Evolutionary conservation across 352 stramenopile species (phyloP).

Genomic region (Phytopythium litorale): DNA sequence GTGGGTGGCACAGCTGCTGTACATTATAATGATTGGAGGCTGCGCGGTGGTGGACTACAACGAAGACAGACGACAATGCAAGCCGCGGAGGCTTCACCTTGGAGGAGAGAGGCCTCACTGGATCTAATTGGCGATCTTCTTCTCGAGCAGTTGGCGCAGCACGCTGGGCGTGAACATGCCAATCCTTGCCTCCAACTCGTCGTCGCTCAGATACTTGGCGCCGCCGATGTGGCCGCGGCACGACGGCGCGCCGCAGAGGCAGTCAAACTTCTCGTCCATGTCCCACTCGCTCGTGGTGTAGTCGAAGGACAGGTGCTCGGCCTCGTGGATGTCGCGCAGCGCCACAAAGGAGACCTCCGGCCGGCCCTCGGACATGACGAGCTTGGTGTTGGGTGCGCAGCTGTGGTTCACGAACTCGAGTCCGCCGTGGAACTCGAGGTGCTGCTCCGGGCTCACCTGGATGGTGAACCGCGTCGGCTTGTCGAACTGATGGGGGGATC

Average conservation of each 20-base stretch:
- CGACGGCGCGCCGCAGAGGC: constrained; percentile 57
- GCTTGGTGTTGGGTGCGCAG: constrained; percentile 79
- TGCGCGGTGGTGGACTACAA: background rate
- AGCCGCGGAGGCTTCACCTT: background rate
- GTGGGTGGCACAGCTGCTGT: background rate
- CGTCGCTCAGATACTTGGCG: constrained; percentile 75
- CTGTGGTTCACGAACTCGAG: constrained; percentile 89
- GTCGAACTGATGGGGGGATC: constrained; percentile 20
- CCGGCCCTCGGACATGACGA: constrained; percentile 74
- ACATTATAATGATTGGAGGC: constrained; percentile 1
- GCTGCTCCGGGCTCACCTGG: constrained; percentile 68
- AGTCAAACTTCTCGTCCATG: constrained; percentile 91
- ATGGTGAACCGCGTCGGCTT: constrained; percentile 82
- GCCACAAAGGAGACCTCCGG: constrained; percentile 74
- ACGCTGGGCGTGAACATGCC: constrained; percentile 74
- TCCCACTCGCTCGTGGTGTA: constrained; percentile 91
- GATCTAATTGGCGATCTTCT: constrained; percentile 42
- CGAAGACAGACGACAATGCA: background rate
- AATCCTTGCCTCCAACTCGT: constrained; percentile 42
- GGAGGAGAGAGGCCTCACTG: background rate
- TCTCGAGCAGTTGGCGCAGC: constrained; percentile 54
- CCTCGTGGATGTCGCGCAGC: constrained; percentile 63
- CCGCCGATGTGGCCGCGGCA: constrained; percentile 72
- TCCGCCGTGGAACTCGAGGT: constrained; percentile 79
- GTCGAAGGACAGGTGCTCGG: constrained; percentile 82